Evolutionary conservation across 257 asterid species (phyloP).

Genomic region (Ehretia macrophylla): DNA sequence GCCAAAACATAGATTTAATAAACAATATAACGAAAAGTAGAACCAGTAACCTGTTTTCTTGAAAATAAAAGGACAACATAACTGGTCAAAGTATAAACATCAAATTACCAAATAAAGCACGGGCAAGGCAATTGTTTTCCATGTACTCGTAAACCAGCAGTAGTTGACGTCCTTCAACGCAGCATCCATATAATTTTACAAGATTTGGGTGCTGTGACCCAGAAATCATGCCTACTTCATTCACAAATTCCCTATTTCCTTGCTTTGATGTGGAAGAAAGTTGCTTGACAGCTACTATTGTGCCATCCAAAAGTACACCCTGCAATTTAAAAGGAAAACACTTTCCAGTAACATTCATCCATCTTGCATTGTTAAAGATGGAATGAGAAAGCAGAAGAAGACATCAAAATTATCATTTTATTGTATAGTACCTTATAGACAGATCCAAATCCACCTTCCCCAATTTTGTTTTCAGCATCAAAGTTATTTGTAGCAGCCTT

Average conservation of each 20-base stretch:
- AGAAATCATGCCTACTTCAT: conserved; percentile 58
- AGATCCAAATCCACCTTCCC: conserved; percentile 74
- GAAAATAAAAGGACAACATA: no score
- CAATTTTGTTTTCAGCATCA: conserved; percentile 44
- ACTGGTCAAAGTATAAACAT: no score
- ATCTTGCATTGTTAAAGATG: not conserved
- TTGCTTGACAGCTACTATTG: conserved; percentile 54
- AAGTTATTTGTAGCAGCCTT: conserved; percentile 56
- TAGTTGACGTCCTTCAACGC: conserved; percentile 56
- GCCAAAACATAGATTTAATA: no score
- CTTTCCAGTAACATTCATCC: not conserved
- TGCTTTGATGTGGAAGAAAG: conserved; percentile 59
- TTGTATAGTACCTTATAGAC: conserved; percentile 48
- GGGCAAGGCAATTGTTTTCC: conserved; percentile 65
- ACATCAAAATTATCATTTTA: not conserved
- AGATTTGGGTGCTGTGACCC: conserved; percentile 64
- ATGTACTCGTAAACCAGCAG: conserved; percentile 64
- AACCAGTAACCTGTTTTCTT: no score
- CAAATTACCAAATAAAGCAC: conserved; percentile 55
- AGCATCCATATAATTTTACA: conserved; percentile 58
- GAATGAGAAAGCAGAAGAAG: not conserved
- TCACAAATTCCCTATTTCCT: conserved; percentile 64
- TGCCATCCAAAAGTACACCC: conserved; percentile 56
- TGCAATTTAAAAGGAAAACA: conserved; percentile 11
- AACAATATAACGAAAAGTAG: no score